Evolutionary conservation across 1,139 yeast species (phyloP).

Genomic region (Candida tetrigidarum): DNA sequence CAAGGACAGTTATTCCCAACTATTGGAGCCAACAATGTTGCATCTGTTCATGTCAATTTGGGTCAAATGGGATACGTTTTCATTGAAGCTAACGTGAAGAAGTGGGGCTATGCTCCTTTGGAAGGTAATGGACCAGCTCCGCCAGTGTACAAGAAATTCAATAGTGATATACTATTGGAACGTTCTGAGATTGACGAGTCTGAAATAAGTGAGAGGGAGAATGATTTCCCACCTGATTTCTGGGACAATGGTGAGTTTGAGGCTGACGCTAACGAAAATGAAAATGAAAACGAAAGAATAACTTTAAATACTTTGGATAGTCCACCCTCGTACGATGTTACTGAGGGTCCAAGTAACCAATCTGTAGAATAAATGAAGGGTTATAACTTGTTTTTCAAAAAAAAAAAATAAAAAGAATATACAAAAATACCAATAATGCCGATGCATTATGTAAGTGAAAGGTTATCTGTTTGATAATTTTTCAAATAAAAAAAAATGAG

Average conservation of each 20-base stretch:
- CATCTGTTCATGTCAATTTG: constrained; percentile 57
- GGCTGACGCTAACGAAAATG: constrained; percentile 23
- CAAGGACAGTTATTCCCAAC: constrained; percentile 53
- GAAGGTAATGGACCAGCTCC: constrained; percentile 69
- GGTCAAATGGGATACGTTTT: constrained; percentile 64
- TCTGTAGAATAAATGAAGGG: neutral
- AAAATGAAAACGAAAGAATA: constrained; percentile 40
- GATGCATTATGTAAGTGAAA: too few relatives aligned
- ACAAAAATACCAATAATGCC: too few relatives aligned
- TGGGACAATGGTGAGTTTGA: constrained; percentile 36
- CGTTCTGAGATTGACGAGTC: constrained; percentile 56
- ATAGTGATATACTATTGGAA: constrained; percentile 56
- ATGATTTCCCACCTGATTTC: constrained; percentile 61
- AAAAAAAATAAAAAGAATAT: too few relatives aligned
- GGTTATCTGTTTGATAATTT: too few relatives aligned
- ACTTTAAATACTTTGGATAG: constrained; percentile 43
- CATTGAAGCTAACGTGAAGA: constrained; percentile 63
- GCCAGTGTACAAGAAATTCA: constrained; percentile 59
- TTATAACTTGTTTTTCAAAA: constrained; percentile 27
- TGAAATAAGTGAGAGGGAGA: constrained; percentile 49
- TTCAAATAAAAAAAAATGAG: neutral
- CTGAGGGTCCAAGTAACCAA: constrained; percentile 9
- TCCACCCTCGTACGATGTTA: constrained; percentile 5
- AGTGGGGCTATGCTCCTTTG: constrained; percentile 68
- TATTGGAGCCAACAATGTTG: constrained; percentile 55